Percentiles rank a stretch among this genome's conserved stretches.
Conservation (phyloP, 495 filamentous ascomycete genomes). For the Lineolata rhizophorae region DNA sequence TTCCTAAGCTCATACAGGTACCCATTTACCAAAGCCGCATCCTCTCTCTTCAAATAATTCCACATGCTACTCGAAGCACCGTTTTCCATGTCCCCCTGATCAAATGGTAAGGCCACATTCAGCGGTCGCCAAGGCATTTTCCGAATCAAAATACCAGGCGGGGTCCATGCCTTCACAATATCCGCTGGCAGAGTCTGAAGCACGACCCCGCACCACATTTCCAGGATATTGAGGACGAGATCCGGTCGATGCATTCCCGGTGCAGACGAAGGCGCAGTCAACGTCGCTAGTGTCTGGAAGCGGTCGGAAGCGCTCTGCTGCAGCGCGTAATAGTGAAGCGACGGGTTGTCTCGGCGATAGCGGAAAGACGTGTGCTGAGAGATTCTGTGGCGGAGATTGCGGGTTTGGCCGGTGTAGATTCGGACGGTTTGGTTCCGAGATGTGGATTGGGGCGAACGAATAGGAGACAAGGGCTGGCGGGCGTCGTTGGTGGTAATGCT, state of each 20-base stretch:
- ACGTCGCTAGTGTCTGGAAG: conserved; percentile 5
- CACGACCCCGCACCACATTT: conserved; percentile 9
- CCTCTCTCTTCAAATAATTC: too few species aligned
- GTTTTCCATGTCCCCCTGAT: too few species aligned
- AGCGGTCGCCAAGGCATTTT: too few species aligned
- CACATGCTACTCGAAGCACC: too few species aligned
- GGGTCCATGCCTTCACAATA: too few species aligned
- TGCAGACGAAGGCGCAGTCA: too few species aligned
- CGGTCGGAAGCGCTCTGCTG: conserved; percentile 5
- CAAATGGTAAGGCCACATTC: too few species aligned
- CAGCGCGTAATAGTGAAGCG: conserved; percentile 9
- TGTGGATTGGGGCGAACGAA: too few species aligned
- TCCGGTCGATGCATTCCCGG: conserved; percentile 6
- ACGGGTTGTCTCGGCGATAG: conserved; percentile 10
- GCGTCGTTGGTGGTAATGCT: background rate
- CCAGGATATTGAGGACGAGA: conserved; percentile 8
- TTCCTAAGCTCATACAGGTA: too few species aligned
- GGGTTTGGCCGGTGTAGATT: conserved; percentile 9
- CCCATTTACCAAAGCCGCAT: too few species aligned
- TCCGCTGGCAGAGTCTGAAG: conserved; percentile 3
- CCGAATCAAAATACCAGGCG: too few species aligned
- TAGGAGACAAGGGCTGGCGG: too few species aligned
- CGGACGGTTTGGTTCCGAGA: conserved; percentile 1
- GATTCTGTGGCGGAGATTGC: conserved; percentile 3
- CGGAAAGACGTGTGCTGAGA: conserved; percentile 8